Percentiles rank a stretch among this genome's conserved stretches.
Conservation (phyloP, 345 rosid genomes). For the Linum trigynum region DNA sequence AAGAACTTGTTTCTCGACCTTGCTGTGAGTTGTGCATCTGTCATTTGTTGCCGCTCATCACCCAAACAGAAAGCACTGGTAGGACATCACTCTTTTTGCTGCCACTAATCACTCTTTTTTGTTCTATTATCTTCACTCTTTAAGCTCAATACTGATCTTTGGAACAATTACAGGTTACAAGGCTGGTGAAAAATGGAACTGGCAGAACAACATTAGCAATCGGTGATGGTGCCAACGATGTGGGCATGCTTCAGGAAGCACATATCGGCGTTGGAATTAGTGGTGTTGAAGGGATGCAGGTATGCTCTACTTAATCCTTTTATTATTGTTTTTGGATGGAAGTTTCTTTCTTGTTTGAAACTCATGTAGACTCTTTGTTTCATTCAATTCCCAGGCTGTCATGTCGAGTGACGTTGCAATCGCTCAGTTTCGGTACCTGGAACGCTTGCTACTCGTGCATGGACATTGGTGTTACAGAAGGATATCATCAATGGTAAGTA, state of each 20-base stretch:
- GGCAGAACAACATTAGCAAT: constrained; percentile 83
- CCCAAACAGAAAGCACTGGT: constrained; percentile 96
- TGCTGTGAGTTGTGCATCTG: constrained; percentile 82
- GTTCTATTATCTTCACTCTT: no score
- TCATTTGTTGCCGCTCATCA: constrained; percentile 93
- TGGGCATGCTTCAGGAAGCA: constrained; percentile 99
- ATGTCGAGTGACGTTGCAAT: constrained; percentile 95
- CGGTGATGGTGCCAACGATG: constrained; percentile 98
- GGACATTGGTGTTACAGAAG: constrained; percentile 99
- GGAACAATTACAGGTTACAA: constrained; percentile 57
- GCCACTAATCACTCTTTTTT: not conserved
- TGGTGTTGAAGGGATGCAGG: constrained; percentile 98
- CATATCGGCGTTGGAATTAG: constrained; percentile 95
- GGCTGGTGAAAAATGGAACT: constrained; percentile 72
- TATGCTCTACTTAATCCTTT: constrained; percentile 12
- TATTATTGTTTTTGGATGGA: not conserved
- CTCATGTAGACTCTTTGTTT: not conserved
- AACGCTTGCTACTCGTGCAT: constrained; percentile 84
- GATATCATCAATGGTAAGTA: constrained; percentile 77
- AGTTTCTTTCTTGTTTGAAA: not conserved
- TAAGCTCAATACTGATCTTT: not conserved
- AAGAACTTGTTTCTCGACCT: constrained; percentile 72
- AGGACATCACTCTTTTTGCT: constrained; percentile 15
- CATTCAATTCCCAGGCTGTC: constrained; percentile 53
- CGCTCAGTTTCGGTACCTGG: constrained; percentile 83